A percentile compares a stretch with the other conserved stretches of the same genome.
Conservation (phyloP, 345 rosid genomes). For the Hibiscus syriacus region DNA sequence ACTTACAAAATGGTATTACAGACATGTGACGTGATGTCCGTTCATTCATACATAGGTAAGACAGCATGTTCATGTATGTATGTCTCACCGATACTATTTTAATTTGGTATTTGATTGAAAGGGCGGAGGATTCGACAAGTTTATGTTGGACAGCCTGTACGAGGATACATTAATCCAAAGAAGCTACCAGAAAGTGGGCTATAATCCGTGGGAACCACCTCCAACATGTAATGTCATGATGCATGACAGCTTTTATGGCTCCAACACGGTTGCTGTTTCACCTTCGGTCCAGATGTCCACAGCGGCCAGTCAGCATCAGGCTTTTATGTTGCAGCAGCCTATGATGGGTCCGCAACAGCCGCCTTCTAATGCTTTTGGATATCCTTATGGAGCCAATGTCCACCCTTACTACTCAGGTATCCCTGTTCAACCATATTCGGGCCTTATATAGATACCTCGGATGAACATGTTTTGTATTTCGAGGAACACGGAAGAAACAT, state of each 20-base stretch:
- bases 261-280: slow-evolving; percentile 45
- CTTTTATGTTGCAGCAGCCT: slow-evolving; percentile 60
- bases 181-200: slow-evolving; percentile 62
- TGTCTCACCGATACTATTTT: slow-evolving; percentile 1
- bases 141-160: slow-evolving; percentile 85
- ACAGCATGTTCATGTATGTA: background rate
- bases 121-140: slow-evolving; percentile 95
- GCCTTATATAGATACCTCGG: slow-evolving; percentile 27
- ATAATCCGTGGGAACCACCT: slow-evolving; percentile 73
- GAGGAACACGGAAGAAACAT: background rate
- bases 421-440: slow-evolving; percentile 58
- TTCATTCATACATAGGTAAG: background rate
- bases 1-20: slow-evolving; percentile 89
- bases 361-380: slow-evolving; percentile 46
- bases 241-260: slow-evolving; percentile 62
- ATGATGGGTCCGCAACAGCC: slow-evolving; percentile 54
- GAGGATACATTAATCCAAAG: slow-evolving; percentile 92
- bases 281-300: slow-evolving; percentile 63
- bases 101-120: slow-evolving; percentile 15
- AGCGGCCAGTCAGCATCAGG: slow-evolving; percentile 65
- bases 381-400: slow-evolving; percentile 35
- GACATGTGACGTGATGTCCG: too few species aligned
- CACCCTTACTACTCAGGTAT: slow-evolving; percentile 46
- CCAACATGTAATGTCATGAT: slow-evolving; percentile 44
- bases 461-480: background rate